Evolutionary conservation across 208 protist species (phyloP).

Genomic region (Histomonas meleagridis): DNA sequence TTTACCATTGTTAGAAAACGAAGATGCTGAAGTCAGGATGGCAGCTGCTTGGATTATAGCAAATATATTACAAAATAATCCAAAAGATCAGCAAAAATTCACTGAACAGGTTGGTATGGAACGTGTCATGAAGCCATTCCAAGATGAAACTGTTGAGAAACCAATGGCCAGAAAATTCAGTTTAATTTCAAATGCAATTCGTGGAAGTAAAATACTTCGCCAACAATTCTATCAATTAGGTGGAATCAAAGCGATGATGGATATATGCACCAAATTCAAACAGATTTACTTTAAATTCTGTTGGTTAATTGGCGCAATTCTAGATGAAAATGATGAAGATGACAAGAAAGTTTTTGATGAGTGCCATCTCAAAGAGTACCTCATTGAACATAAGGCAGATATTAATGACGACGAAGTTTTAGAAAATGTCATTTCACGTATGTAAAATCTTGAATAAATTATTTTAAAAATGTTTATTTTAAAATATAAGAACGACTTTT

Average conservation of each 20-base stretch:
- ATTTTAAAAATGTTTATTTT: neutral
- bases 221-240: neutral
- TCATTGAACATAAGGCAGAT: neutral
- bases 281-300: neutral
- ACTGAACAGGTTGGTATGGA: neutral
- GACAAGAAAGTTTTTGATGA: neutral
- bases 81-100: constrained; percentile 16
- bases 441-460: neutral
- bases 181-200: neutral
- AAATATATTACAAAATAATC: constrained; percentile 7
- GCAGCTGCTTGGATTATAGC: constrained; percentile 23
- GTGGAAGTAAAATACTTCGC: neutral
- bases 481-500: neutral
- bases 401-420: constrained; percentile 14
- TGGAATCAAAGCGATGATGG: neutral
- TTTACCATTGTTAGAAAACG: neutral
- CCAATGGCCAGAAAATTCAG: neutral
- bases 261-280: neutral
- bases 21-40: neutral
- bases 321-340: neutral
- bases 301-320: neutral
- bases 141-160: constrained; percentile 5
- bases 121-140: neutral
- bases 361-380: neutral
- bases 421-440: neutral